Evolutionary conservation across 352 stramenopile species (phyloP), one percentile per base, ranked within the genome.

Genomic region (Phytophthora uliginosa): DNA sequence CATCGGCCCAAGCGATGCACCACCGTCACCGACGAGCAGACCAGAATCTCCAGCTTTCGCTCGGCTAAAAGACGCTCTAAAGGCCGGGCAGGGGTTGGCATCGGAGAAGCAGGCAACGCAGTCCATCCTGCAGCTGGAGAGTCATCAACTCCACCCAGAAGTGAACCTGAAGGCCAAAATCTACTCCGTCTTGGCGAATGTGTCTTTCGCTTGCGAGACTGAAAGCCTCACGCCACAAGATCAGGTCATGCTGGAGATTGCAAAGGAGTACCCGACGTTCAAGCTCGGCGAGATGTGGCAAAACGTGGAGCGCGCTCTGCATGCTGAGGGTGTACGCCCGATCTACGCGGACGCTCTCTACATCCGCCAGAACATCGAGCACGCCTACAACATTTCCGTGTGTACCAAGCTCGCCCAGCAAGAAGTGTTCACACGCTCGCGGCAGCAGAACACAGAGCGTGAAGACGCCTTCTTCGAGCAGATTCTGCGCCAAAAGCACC

Each of bases 301-400:
- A 57, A 87, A 89, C 50, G 77, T 93, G 22, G 73, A 94, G 61
- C 67, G 86, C 28, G 77, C 80, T 31, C 75, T 94, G 38, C 66
- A 93, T 54, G 85, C 85, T 3, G 85, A 92, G 48, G 77, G 86
- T 17, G 63, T 91, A 6, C 86, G 86, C 2, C 86, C 84, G 1
- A 93, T 93, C 52, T 94, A 93, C 70, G 86, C 88, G 1, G 88
- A 95, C 28, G 82, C 85, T 28, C 72, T 93, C n/a, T 86, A 85
- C 60, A 94, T 94, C 40, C 81, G 82, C 22, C 78, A 77, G 42
- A 83, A 94, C 36, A 87, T 95, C 33, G 84, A 95, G 63, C 79
- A 89, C 22, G 86, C 84, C 20, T 95, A 90, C 73, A 91, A 90
- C 42, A 78, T 88, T 34, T 85, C 81, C 0, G 67, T 92, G 33